Evolutionary conservation across 306 rosid species (phyloP), one percentile per base, ranked within the genome.

Genomic region (Citrullus colocynthis): DNA sequence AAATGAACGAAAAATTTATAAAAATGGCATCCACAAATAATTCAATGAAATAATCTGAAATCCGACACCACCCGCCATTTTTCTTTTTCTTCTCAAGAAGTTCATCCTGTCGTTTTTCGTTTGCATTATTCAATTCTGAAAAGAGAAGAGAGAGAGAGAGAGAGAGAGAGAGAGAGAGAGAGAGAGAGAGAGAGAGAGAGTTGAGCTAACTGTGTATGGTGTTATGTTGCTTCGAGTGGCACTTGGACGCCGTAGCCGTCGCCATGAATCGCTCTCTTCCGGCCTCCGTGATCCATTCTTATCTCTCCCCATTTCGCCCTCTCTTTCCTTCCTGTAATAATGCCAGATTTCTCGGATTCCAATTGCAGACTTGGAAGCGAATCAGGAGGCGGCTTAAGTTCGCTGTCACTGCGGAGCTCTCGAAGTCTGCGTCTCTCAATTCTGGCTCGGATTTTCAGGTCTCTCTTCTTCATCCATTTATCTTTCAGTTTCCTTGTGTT

Each of bases 361-460:
- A 78, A 77, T 71, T 78, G 36, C 92, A 78, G 67, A 79, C 80
- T 77, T 91, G 87, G 69, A 83, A 77, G 67, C 87, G 49, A 73
- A 69, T 79, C 72, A 82, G 82, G 62, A 72, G 81, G 80, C 92
- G 84, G 51, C 58, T 89, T 52, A 92, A 88, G 80, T 89, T 95
- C 70, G 86, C 85, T 42, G 80, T 86, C 88, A 79, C 81, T 77
- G 93, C 97, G 57, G 88, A 90, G 80, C 88, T 89, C 28, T 89
- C 97, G 16, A 87, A 82, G 76, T 55, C 81, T 48, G 65, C 89
- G 0, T 78, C 91, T 78, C 66, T 85, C 48, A 75, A 83, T 75
- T 86, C 85, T 81, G 90, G 81, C 6, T 85, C 88, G 78, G 92
- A 92, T 74, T 86, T 88, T 85, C 92, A 87, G 96, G 98, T 91